A percentile compares a stretch with the other conserved stretches of the same genome.
Evolutionary conservation across 2,329 filamentous ascomycete genomes (phyloP).

Genomic region (Huntiella abstrusa): DNA sequence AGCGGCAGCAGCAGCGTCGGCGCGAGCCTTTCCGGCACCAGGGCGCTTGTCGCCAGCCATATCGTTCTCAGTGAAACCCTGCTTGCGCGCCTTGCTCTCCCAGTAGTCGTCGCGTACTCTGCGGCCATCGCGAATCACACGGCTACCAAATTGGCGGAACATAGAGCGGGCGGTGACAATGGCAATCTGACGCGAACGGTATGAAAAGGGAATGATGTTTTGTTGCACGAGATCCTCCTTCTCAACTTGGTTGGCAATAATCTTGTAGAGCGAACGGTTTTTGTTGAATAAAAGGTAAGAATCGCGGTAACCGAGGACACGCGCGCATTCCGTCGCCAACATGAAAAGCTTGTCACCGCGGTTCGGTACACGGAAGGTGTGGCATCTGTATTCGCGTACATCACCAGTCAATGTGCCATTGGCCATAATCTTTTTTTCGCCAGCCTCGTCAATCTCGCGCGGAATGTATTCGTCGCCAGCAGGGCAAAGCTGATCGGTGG

Average conservation of each 20-base stretch:
- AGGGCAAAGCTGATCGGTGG: slow-evolving; percentile 78
- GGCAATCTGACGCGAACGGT: slow-evolving; percentile 93
- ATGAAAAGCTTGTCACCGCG: slow-evolving; percentile 91
- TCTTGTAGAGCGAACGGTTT: slow-evolving; percentile 90
- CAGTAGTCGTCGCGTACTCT: slow-evolving; percentile 95
- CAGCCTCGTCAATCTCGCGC: slow-evolving; percentile 77
- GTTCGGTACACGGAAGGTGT: slow-evolving; percentile 83
- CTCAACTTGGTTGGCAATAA: slow-evolving; percentile 86
- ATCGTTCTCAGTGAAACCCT: slow-evolving; percentile 95
- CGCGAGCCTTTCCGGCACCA: slow-evolving; percentile 72
- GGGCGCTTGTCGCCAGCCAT: slow-evolving; percentile 89
- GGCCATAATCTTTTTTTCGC: slow-evolving; percentile 78
- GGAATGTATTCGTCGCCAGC: slow-evolving; percentile 90
- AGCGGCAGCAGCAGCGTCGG: slow-evolving; percentile 41
- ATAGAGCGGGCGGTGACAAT: slow-evolving; percentile 95
- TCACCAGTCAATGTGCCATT: slow-evolving; percentile 67
- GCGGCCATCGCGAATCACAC: slow-evolving; percentile 75
- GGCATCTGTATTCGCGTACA: slow-evolving; percentile 66
- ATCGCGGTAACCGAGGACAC: slow-evolving; percentile 83
- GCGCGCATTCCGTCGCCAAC: slow-evolving; percentile 92
- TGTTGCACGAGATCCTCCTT: slow-evolving; percentile 93
- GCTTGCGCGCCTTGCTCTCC: slow-evolving; percentile 92
- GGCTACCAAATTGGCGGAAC: slow-evolving; percentile 95
- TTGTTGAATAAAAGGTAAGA: slow-evolving; percentile 99
- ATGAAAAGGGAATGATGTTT: slow-evolving; percentile 92